These are phyloP conservation scores for Dalechampia spathulata DNA, from an alignment of 441 rosid genomes.

Conservation along the genomic window DNA sequence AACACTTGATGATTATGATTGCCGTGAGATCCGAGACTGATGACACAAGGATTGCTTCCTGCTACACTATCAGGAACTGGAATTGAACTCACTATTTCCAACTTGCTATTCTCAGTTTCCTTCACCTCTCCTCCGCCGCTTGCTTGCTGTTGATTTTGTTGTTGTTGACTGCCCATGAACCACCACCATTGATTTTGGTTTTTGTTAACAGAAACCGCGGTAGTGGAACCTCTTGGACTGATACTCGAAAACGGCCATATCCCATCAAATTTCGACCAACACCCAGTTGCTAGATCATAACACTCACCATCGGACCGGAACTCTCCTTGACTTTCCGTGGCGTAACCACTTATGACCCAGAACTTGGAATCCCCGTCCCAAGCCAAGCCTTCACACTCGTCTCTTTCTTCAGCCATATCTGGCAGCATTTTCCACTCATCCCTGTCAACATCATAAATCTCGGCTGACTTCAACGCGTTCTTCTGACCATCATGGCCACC, in stretches of 20 bases:
- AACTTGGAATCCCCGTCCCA: conserved; percentile 34
- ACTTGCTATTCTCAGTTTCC: too few relatives aligned
- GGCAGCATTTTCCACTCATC: conserved; percentile 44
- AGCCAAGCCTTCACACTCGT: conserved; percentile 43
- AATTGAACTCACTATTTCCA: conserved; percentile 29
- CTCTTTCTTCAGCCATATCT: conserved; percentile 40
- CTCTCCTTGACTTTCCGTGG: conserved; percentile 38
- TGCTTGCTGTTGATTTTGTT: conserved; percentile 15
- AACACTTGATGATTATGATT: too few relatives aligned
- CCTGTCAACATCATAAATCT: conserved; percentile 33
- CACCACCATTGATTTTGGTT: conserved; percentile 29
- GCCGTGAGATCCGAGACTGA: conserved; percentile 23
- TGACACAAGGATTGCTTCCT: conserved; percentile 24
- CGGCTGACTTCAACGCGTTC: conserved; percentile 38
- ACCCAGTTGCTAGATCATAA: conserved; percentile 17
- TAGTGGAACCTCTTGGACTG: conserved; percentile 37
- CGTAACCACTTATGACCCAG: conserved; percentile 54
- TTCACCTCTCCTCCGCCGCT: background rate
- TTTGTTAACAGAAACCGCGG: conserved; percentile 2
- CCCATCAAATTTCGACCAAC: conserved; percentile 30
- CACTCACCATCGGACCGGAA: conserved; percentile 41
- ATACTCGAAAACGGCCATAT: conserved; percentile 37
- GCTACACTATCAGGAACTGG: conserved; percentile 23
- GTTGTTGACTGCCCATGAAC: conserved; percentile 18
- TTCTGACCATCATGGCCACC: conserved; percentile 51